Evolutionary conservation across 805 yeast species (phyloP).

Genomic region (Candida succiphila): DNA sequence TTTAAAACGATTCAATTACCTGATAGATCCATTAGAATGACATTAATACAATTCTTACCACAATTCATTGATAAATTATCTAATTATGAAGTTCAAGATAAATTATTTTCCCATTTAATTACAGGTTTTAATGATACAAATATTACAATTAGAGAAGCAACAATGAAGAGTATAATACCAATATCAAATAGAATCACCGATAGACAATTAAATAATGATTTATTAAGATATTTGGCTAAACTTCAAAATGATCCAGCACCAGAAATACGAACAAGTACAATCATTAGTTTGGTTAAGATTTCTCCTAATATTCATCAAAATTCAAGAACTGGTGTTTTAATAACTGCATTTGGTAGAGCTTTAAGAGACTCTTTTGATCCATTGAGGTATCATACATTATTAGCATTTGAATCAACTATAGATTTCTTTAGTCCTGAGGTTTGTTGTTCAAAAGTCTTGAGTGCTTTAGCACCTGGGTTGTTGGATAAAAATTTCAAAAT

Average conservation of each 20-base stretch:
- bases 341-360: constrained; percentile 81
- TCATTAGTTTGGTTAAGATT: constrained; percentile 57
- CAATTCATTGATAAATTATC: constrained; percentile 38
- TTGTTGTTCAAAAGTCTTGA: constrained; percentile 70
- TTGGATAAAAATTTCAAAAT: constrained; percentile 67
- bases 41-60: constrained; percentile 58
- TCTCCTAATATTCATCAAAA: constrained; percentile 44
- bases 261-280: constrained; percentile 69
- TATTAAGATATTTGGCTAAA: constrained; percentile 71
- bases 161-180: constrained; percentile 51
- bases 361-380: constrained; percentile 71
- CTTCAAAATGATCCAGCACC: constrained; percentile 71
- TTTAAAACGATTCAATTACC: constrained; percentile 50
- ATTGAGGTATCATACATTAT: constrained; percentile 64
- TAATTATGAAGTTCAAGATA: constrained; percentile 54
- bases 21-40: constrained; percentile 70
- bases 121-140: constrained; percentile 85
- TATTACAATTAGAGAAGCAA: constrained; percentile 68
- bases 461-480: constrained; percentile 76
- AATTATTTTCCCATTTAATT: constrained; percentile 56
- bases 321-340: constrained; percentile 62
- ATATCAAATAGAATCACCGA: constrained; percentile 60
- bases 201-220: constrained; percentile 79
- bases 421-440: constrained; percentile 64
- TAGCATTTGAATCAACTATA: constrained; percentile 57